These are phyloP conservation scores for Dictyostelium purpureum DNA, from an alignment of 78 protist species.

Conservation along the genomic window DNA sequence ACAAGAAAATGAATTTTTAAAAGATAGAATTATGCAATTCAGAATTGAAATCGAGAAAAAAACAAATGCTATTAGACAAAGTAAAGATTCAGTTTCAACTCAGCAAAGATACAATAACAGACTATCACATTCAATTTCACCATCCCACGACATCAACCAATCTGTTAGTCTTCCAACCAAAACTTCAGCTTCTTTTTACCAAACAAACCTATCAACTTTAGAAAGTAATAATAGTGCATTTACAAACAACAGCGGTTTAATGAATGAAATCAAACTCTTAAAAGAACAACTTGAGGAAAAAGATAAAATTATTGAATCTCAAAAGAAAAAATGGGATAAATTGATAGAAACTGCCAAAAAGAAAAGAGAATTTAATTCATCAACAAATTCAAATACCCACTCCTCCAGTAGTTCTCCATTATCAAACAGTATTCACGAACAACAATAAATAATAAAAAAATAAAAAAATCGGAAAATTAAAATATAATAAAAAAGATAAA, in stretches of 20 bases:
- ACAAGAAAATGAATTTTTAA: slow-evolving; percentile 30
- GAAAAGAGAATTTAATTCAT: neutral
- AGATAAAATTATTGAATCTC: neutral
- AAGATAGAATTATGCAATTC: slow-evolving; percentile 27
- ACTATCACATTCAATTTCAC: neutral
- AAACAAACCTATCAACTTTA: neutral
- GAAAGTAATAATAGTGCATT: neutral
- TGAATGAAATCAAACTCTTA: neutral
- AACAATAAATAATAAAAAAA: too few species aligned
- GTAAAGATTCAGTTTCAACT: neutral
- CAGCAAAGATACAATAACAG: neutral
- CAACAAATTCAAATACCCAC: neutral
- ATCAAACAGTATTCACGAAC: too few species aligned
- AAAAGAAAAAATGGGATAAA: slow-evolving; percentile 2
- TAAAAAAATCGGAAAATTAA: too few species aligned
- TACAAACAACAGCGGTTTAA: neutral
- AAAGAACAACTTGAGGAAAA: slow-evolving; percentile 29
- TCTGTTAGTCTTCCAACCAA: neutral
- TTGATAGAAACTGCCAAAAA: slow-evolving; percentile 21
- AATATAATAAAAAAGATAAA: too few species aligned
- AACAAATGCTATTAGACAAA: neutral
- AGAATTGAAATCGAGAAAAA: slow-evolving; percentile 34
- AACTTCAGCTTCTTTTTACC: neutral
- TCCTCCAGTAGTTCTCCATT: neutral
- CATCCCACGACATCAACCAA: neutral